These are phyloP conservation scores for Phycomyces blakesleeanus DNA, from an alignment of 192 early-diverging fungal species.

Conservation along the genomic window DNA sequence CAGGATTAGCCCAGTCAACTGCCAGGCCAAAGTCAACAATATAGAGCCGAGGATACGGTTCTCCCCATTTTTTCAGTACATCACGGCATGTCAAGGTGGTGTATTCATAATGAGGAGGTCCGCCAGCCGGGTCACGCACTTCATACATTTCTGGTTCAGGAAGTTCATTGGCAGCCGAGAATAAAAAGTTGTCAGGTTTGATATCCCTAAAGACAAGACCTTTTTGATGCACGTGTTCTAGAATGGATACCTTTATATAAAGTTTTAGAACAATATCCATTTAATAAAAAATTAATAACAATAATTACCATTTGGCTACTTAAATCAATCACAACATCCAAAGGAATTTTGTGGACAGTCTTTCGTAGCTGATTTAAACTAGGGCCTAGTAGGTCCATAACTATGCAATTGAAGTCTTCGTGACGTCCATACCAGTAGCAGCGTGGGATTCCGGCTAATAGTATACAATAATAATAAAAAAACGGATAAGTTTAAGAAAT, in stretches of 20 bases:
- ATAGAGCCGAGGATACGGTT: slow-evolving; percentile 40
- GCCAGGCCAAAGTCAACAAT: slow-evolving; percentile 55
- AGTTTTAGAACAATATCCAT: background rate
- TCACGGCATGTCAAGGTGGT: slow-evolving; percentile 17
- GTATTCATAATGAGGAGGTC: background rate
- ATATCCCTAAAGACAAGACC: slow-evolving; percentile 68
- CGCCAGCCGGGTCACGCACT: slow-evolving; percentile 9
- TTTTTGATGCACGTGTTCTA: slow-evolving; percentile 36
- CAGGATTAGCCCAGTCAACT: slow-evolving; percentile 39
- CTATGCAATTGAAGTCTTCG: slow-evolving; percentile 44
- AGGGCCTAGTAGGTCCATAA: slow-evolving; percentile 56
- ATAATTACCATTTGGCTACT: slow-evolving; percentile 50
- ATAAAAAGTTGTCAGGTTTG: slow-evolving; percentile 78
- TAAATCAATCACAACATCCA: slow-evolving; percentile 45
- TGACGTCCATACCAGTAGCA: slow-evolving; percentile 54
- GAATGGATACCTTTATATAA: slow-evolving; percentile 25
- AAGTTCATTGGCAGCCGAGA: slow-evolving; percentile 26
- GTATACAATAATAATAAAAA: slow-evolving; percentile 18
- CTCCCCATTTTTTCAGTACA: slow-evolving; percentile 19
- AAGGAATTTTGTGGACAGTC: slow-evolving; percentile 37
- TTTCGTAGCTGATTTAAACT: slow-evolving; percentile 45
- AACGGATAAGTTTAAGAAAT: background rate
- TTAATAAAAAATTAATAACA: too few species aligned
- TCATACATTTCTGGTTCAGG: slow-evolving; percentile 20
- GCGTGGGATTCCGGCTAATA: slow-evolving; percentile 46